Evolutionary conservation across 2,329 filamentous ascomycete genomes (phyloP).

Genomic region (Capronia americana): DNA sequence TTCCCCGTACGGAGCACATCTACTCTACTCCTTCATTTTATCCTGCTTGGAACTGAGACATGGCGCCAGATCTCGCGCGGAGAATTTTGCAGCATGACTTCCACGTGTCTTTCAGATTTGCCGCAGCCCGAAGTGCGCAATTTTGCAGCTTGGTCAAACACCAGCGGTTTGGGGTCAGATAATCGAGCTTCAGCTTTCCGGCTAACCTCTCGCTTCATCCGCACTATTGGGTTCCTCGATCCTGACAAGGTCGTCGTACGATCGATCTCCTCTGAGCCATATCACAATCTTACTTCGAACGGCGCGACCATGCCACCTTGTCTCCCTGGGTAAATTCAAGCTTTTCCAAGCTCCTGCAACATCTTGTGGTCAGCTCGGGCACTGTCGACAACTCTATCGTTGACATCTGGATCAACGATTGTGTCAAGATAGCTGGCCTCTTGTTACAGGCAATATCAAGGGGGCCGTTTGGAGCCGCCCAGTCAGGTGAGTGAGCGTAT

Average conservation of each 20-base stretch:
- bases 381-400: neutral
- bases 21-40: conserved; percentile 1
- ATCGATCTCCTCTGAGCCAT: neutral
- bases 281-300: neutral
- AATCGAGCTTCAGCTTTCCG: neutral
- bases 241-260: neutral
- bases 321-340: neutral
- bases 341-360: conserved; percentile 12
- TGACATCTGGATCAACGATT: conserved; percentile 15
- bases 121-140: neutral
- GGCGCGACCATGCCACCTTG: neutral
- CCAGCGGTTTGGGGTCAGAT: neutral
- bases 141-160: conserved; percentile 6
- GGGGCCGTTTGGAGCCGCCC: neutral
- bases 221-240: neutral
- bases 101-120: conserved; percentile 3
- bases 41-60: conserved; percentile 7
- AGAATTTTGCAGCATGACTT: neutral
- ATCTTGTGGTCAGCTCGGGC: neutral
- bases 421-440: conserved; percentile 12
- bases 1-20: neutral
- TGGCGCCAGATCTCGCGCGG: neutral
- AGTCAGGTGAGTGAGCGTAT: neutral
- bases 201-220: neutral
- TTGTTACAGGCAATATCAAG: conserved; percentile 4